Evolutionary conservation across 2,329 filamentous ascomycete species (phyloP).

Genomic region (Hypoxylon sp.): DNA sequence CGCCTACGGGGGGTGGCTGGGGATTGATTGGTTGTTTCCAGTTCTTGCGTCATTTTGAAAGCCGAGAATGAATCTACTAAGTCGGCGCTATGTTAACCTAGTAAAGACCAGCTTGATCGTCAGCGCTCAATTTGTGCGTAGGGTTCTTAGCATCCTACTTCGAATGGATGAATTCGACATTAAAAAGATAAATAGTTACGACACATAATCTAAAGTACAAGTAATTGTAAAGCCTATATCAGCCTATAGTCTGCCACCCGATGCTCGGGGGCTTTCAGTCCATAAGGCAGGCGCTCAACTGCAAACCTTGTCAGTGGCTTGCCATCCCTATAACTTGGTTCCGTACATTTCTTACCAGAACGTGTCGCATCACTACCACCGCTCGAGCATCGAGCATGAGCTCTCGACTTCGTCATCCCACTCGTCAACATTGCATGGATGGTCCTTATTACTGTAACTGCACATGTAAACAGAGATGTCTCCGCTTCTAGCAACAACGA

Average conservation of each 20-base stretch:
- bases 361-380: background rate
- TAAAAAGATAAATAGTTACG: no score
- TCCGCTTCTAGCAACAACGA: background rate
- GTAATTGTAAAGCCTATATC: background rate
- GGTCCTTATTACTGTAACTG: background rate
- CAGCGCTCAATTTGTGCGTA: no score
- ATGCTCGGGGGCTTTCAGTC: no score
- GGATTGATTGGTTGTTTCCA: background rate
- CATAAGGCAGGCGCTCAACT: background rate
- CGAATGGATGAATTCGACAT: no score
- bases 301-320: background rate
- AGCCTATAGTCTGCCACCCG: no score
- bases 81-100: background rate
- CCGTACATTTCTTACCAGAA: background rate
- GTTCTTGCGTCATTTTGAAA: background rate
- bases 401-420: background rate
- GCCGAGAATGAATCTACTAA: background rate
- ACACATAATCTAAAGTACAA: background rate
- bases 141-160: no score
- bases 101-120: no score
- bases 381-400: background rate
- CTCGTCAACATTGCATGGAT: background rate
- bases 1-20: background rate
- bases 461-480: conserved; percentile 6
- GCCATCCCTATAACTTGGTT: background rate